phyloP scores from a whole-genome alignment of 805 yeast species.

The Kodamaea jinghongensis region DNA sequence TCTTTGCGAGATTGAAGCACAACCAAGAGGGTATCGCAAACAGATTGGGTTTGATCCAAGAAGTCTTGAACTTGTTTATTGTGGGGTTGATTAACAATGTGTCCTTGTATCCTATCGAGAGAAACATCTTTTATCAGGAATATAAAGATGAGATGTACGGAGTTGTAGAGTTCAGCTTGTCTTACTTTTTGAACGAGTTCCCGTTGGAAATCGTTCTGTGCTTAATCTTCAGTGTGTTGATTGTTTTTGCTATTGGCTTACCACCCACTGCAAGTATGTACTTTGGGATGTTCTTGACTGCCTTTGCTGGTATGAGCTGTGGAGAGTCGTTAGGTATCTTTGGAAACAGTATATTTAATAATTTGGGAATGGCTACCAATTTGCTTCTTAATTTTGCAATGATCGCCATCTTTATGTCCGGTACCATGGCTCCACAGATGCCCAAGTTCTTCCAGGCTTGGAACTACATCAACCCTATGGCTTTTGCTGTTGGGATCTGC shows the following conservation, averaged over 20 bases:
- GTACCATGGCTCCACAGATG: constrained; percentile 77
- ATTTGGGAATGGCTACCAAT: constrained; percentile 79
- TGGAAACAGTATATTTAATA: constrained; percentile 68
- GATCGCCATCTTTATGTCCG: constrained; percentile 80
- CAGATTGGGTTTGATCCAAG: constrained; percentile 74
- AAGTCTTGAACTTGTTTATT: constrained; percentile 67
- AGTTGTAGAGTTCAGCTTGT: constrained; percentile 56
- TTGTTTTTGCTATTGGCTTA: constrained; percentile 70
- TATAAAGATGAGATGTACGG: constrained; percentile 71
- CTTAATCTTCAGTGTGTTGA: constrained; percentile 55
- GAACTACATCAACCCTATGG: constrained; percentile 76
- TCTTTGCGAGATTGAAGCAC: constrained; percentile 46
- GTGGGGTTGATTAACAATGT: constrained; percentile 79
- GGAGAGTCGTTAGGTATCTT: constrained; percentile 86
- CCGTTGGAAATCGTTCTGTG: constrained; percentile 65
- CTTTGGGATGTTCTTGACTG: constrained; percentile 58
- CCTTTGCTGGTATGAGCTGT: constrained; percentile 57
- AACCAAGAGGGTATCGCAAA: constrained; percentile 53
- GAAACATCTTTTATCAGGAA: constrained; percentile 76
- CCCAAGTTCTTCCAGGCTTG: constrained; percentile 64
- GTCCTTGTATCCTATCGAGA: constrained; percentile 69
- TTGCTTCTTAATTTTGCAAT: constrained; percentile 64
- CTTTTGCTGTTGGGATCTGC: constrained; percentile 58
- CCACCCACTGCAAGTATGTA: constrained; percentile 66
- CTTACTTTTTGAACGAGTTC: constrained; percentile 60